Evolutionary conservation across 768 basidiomycete genomes (phyloP).

Genomic region (Sistotremastrum niveocremeum): DNA sequence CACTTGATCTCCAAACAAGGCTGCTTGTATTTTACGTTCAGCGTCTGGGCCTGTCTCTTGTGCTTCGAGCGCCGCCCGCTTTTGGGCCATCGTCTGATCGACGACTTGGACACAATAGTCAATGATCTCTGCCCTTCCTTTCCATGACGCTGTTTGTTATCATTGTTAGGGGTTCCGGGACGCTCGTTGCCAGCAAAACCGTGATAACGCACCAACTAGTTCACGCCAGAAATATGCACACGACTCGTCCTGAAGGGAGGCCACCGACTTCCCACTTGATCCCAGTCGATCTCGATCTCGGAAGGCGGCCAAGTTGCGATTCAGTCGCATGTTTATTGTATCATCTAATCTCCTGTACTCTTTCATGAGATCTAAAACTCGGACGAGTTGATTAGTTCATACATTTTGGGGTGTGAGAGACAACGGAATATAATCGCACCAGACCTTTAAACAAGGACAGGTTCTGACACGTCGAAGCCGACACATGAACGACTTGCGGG

Average conservation of each 20-base stretch:
- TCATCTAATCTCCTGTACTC: constrained; percentile 78
- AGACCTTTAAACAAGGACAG: constrained; percentile 68
- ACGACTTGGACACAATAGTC: constrained; percentile 63
- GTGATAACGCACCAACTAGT: constrained; percentile 46
- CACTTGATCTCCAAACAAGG: constrained; percentile 51
- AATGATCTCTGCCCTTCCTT: constrained; percentile 56
- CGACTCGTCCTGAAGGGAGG: constrained; percentile 56
- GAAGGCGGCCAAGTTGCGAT: constrained; percentile 63
- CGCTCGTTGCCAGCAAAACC: constrained; percentile 10
- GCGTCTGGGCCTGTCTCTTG: constrained; percentile 29
- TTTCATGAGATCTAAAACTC: constrained; percentile 51
- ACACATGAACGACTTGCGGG: constrained; percentile 56
- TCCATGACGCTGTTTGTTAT: constrained; percentile 36
- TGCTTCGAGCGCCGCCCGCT: constrained; percentile 31
- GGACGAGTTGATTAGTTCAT: constrained; percentile 7
- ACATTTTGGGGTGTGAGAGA: background rate
- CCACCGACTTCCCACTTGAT: constrained; percentile 20
- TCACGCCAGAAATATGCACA: constrained; percentile 70
- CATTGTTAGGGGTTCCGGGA: constrained; percentile 20
- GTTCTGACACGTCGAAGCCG: constrained; percentile 60
- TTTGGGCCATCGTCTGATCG: constrained; percentile 48
- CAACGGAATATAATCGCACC: constrained; percentile 6
- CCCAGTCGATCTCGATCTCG: constrained; percentile 55
- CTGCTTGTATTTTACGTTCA: constrained; percentile 40
- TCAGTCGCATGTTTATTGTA: constrained; percentile 64